Evolutionary conservation across 139 green algal genomes (phyloP).

Genomic region (Closterium sp.): DNA sequence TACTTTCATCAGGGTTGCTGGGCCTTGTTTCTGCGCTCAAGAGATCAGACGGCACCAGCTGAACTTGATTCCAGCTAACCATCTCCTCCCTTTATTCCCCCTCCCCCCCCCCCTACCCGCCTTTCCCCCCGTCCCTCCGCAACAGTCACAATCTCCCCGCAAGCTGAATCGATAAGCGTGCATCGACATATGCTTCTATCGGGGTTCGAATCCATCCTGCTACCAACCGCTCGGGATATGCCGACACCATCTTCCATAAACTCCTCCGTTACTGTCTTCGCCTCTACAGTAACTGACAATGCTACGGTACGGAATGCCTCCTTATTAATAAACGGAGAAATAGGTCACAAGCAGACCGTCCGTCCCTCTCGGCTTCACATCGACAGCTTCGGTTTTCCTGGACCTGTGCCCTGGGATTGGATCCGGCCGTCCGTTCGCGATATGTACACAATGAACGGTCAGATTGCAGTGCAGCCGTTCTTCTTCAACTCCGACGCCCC

Average conservation of each 20-base stretch:
- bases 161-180: neutral
- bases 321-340: neutral
- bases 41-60: neutral
- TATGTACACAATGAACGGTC: neutral
- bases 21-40: too few relatives aligned
- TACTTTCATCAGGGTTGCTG: too few relatives aligned
- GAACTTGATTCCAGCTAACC: neutral
- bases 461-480: neutral
- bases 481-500: neutral
- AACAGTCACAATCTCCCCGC: neutral
- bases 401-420: neutral
- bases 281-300: neutral
- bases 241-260: neutral
- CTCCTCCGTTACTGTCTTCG: neutral
- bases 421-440: neutral
- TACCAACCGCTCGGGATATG: neutral
- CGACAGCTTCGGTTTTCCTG: neutral
- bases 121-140: too few relatives aligned
- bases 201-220: neutral
- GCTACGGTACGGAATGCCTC: neutral
- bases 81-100: neutral
- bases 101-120: neutral
- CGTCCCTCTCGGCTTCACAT: neutral
- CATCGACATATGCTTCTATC: neutral
- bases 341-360: neutral